Evolutionary conservation across 2,329 filamentous ascomycete genomes (phyloP), one percentile per base, ranked within the genome.

Genomic region (Scedosporium dehoogii): DNA sequence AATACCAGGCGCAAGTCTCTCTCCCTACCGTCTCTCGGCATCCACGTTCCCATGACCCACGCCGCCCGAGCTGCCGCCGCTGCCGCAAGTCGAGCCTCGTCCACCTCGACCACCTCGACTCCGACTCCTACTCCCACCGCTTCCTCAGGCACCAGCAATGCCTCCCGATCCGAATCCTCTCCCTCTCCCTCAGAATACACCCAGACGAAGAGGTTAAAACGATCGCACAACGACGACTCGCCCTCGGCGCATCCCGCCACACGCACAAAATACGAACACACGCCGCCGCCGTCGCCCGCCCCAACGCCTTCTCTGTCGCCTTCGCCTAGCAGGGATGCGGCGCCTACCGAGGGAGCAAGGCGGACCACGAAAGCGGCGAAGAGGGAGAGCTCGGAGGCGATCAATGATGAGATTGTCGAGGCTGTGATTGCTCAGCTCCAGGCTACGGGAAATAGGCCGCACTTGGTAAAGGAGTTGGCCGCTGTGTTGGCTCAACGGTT

Each of bases 1-100:
- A 96, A 97, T 77, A 97, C 93, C 68, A 90, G 93, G 77, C 88
- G 92, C 76, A 97, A 97, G 81, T 96, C 92, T 72, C 81, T 99
- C 68, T 97, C 92, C 66, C 81, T 97, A 71, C 90, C 91, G 64
- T 96, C 92, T 68, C 84, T 97, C 70, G 94, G 94, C 73, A 96
- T 97, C 70, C 90, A 94, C 70, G 81, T 97, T 67, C 87, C 90
- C 67, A 84, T 88, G 70, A 80, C 82, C 69, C 79, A 86, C 70
- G 82, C 85, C 70, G 77, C 84, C 66, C 79, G 85, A 76, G 77
- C 79, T 76, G 77, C 80, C 73, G 71, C 65, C 62, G 27, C 59
- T 60, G 58, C 66, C 65, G 75, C 69, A 70, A 70, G 69, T 68
- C 61, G 64, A 27, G 67, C 70, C 2, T 66, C 70, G 10, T 66